Conservation (phyloP, 1,139 yeast species). For the Fermentozyma sake region DNA sequence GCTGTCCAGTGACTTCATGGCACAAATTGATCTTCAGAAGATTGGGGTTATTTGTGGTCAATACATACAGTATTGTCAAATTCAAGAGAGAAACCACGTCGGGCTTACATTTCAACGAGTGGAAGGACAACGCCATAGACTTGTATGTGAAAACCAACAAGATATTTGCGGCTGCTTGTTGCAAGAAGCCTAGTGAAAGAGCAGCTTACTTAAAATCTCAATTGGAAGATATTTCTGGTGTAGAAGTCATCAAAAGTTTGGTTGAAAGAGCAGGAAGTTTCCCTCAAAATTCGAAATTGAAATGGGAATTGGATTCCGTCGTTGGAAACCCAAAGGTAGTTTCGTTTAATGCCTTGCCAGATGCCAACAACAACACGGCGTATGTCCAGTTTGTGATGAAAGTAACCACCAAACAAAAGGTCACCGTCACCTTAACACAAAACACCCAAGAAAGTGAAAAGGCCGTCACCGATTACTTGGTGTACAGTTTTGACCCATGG, state of each 20-base stretch:
- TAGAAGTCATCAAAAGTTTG: slow-evolving; percentile 40
- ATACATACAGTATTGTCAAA: slow-evolving; percentile 60
- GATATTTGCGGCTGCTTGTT: slow-evolving; percentile 57
- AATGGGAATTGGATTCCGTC: slow-evolving; percentile 75
- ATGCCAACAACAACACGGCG: slow-evolving; percentile 64
- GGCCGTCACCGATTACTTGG: slow-evolving; percentile 68
- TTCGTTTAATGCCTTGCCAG: slow-evolving; percentile 56
- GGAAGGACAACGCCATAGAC: slow-evolving; percentile 74
- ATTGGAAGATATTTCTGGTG: slow-evolving; percentile 51
- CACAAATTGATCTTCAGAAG: slow-evolving; percentile 37
- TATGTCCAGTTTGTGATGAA: slow-evolving; percentile 74
- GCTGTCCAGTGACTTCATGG: slow-evolving; percentile 35
- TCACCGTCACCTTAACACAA: slow-evolving; percentile 42
- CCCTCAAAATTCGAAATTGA: slow-evolving; percentile 56
- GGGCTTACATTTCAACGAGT: slow-evolving; percentile 60
- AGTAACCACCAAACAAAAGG: slow-evolving; percentile 68
- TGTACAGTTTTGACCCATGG: slow-evolving; percentile 71
- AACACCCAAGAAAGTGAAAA: slow-evolving; percentile 39
- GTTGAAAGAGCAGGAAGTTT: slow-evolving; percentile 44
- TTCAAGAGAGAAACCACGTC: slow-evolving; percentile 60
- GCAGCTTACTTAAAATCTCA: slow-evolving; percentile 36
- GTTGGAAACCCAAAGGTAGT: slow-evolving; percentile 69
- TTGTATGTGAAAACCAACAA: slow-evolving; percentile 61
- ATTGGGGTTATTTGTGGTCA: slow-evolving; percentile 51
- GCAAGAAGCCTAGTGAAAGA: slow-evolving; percentile 28